Conservation (phyloP, 257 asterid genomes). For the Capsicum chinense region DNA sequence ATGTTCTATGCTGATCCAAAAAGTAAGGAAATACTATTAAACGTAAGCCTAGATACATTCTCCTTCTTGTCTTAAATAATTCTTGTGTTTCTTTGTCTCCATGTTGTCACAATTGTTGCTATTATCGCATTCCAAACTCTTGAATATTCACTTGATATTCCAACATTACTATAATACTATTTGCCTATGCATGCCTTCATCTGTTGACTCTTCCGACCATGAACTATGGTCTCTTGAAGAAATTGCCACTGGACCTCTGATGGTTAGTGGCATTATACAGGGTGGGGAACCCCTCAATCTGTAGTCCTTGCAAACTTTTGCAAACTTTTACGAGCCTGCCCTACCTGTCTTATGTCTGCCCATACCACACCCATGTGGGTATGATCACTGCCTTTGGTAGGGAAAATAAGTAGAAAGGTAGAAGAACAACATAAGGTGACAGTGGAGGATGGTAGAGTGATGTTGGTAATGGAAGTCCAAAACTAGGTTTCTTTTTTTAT, state of each 20-base stretch:
- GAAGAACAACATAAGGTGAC: neutral
- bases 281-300: neutral
- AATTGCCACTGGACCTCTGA: neutral
- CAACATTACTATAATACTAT: neutral
- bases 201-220: neutral
- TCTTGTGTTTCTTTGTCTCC: neutral
- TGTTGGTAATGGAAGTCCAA: conserved; percentile 8
- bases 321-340: neutral
- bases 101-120: neutral
- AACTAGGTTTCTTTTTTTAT: neutral
- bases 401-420: conserved; percentile 7
- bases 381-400: neutral
- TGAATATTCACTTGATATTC: neutral
- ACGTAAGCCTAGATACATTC: neutral
- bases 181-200: conserved; percentile 16
- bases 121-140: neutral
- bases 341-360: neutral
- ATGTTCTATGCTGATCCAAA: neutral
- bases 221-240: neutral
- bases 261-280: neutral
- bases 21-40: neutral
- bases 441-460: conserved; percentile 6
- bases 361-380: neutral
- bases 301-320: neutral
- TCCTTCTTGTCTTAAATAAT: neutral